Base-by-base conservation (phyloP, 225 moss, liverwort and hornwort genomes). In the Asterella californica region DNA sequence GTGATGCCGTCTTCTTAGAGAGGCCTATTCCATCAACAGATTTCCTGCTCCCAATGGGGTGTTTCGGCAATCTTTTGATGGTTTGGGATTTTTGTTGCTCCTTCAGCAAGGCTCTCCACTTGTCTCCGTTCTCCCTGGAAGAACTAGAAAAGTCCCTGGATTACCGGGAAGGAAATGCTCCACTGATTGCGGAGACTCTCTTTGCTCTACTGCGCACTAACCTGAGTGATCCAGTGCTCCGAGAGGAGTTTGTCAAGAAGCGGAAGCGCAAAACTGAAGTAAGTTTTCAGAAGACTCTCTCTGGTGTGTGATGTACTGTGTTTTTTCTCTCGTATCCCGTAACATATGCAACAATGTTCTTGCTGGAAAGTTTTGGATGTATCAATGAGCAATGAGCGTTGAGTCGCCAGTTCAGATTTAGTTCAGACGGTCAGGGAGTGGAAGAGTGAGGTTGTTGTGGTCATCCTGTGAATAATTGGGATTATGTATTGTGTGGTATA, bases 1-100 rank as follows among this genome's bases (percentile, higher is more conserved):
- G 84, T 78, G 99, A 99, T 83, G 92, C 99, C 74, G 85, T 75
- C 22, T 84, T 99, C 30, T 82, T 89, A 37, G 87, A 85, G 77
- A 91, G 99, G 60, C 99, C 95, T 48, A 87, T 92, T 29, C 89
- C 99, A 77, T 91, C 95, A 49, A 92, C 93, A 45, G 99, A 99
- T 83, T 99, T 95, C 82, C 79, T 85, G 70, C 83, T 95, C 65
- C 99, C 99, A 47, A 80, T 90, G 87, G 93, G 92, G 63, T 95
- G 92, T 87, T 82, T 92, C 27, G 99, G 95, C 70, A 85, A 89
- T 76, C 68, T 93, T 76, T 88, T 99, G 87, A 91, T 95, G 99
- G 87, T 99, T 38, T 99, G 99, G 99, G 99, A 99, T 72, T 99
- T 99, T 57, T 99, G 99, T 77, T 90, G 83, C 79, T 89, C 92